These are phyloP conservation scores for Candida schatavii DNA, from an alignment of 805 yeast species.

Conservation along the genomic window DNA sequence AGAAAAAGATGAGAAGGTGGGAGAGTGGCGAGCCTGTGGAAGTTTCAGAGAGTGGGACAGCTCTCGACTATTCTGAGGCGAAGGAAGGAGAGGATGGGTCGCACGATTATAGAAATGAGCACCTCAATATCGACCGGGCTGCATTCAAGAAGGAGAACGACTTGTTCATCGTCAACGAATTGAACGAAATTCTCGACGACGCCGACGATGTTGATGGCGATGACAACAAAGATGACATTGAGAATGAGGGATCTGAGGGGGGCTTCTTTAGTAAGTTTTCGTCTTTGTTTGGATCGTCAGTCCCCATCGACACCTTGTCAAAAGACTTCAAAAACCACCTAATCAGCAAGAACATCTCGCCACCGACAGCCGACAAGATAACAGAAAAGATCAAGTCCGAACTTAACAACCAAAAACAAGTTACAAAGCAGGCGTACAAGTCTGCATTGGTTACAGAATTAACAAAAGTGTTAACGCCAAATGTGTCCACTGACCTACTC, in stretches of 20 bases:
- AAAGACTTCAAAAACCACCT: conserved; percentile 70
- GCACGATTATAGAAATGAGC: conserved; percentile 6
- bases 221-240: conserved; percentile 9
- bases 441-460: conserved; percentile 62
- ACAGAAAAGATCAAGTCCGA: conserved; percentile 68
- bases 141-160: conserved; percentile 38
- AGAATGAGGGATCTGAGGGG: conserved; percentile 2
- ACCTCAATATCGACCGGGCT: conserved; percentile 22
- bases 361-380: conserved; percentile 75
- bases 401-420: conserved; percentile 64
- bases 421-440: conserved; percentile 68
- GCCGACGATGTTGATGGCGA: conserved; percentile 26
- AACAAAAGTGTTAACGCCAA: conserved; percentile 82
- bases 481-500: conserved; percentile 81
- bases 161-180: conserved; percentile 38
- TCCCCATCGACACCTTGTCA: conserved; percentile 59
- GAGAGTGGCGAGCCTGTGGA: conserved; percentile 38
- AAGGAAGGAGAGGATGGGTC: conserved; percentile 2
- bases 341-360: conserved; percentile 85
- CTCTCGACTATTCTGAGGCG: conserved; percentile 33
- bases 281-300: conserved; percentile 36
- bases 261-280: conserved; percentile 35
- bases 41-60: conserved; percentile 11
- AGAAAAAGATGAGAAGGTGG: conserved; percentile 45
- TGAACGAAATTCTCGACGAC: conserved; percentile 35